These are phyloP conservation scores for Solanum hybrid DNA, from an alignment of 305 asterid genomes.

Conservation along the genomic window DNA sequence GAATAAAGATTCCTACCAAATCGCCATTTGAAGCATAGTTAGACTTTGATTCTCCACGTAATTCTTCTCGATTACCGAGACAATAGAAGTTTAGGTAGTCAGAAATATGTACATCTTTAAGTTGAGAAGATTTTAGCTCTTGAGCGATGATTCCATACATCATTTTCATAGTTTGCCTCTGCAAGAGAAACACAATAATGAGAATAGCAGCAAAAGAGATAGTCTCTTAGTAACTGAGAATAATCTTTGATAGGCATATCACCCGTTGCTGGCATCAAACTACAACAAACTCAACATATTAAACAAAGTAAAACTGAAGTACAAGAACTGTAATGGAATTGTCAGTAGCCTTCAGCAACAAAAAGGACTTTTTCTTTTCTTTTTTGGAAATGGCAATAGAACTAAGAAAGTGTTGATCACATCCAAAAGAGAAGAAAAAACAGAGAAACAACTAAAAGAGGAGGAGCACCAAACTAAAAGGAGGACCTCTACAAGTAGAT, in stretches of 20 bases:
- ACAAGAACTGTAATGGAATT: neutral
- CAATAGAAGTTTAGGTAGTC: slow-evolving; percentile 90
- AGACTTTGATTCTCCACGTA: slow-evolving; percentile 11
- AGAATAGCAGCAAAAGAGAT: neutral
- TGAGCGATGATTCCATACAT: slow-evolving; percentile 72
- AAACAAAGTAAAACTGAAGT: neutral
- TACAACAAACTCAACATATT: neutral
- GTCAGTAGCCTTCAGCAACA: neutral
- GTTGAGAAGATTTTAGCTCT: slow-evolving; percentile 45
- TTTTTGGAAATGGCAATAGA: neutral
- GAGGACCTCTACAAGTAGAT: neutral
- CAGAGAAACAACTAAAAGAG: neutral
- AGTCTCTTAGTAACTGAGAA: neutral
- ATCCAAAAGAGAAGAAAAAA: neutral
- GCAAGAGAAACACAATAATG: slow-evolving; percentile 8
- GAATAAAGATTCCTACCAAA: slow-evolving; percentile 23
- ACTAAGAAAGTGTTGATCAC: neutral
- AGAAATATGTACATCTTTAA: slow-evolving; percentile 51
- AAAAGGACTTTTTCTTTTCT: neutral
- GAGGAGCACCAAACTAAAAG: neutral
- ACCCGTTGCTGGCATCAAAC: neutral
- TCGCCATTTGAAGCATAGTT: slow-evolving; percentile 18
- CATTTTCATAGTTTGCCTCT: slow-evolving; percentile 94
- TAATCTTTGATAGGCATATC: neutral
- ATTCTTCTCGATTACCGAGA: slow-evolving; percentile 81